phyloP scores from a whole-genome alignment of 78 protist species.

The Anaeramoeba flamelloides region DNA sequence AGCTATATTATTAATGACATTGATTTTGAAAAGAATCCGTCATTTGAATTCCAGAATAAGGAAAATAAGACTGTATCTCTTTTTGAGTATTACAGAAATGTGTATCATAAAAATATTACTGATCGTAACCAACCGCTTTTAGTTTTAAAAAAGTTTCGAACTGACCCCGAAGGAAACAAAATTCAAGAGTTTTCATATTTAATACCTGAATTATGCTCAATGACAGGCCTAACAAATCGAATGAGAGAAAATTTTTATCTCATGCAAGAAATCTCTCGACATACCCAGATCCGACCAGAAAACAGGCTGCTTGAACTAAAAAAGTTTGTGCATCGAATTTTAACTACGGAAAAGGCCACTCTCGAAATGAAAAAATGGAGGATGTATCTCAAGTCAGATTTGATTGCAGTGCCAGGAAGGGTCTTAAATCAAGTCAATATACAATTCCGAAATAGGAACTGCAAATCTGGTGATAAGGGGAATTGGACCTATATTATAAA shows the following conservation, averaged over 20 bases:
- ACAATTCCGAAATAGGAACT: no score
- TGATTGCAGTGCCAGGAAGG: no score
- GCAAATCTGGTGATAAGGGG: no score
- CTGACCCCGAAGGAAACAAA: neutral
- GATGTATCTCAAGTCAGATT: no score
- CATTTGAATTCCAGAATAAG: neutral
- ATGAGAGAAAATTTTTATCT: neutral
- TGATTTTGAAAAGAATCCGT: neutral
- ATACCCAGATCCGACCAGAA: neutral
- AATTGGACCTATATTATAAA: no score
- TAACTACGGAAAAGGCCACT: neutral
- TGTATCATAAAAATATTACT: neutral
- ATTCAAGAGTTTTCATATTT: neutral
- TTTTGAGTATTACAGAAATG: neutral
- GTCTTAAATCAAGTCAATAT: no score
- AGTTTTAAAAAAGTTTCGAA: neutral
- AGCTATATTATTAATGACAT: neutral
- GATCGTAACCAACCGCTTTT: neutral
- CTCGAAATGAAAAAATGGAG: no score
- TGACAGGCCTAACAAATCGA: neutral
- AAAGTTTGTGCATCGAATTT: neutral
- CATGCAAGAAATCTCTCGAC: neutral
- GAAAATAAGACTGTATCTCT: neutral
- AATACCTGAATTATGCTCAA: neutral
- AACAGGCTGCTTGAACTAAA: neutral